phyloP scores from a whole-genome alignment of 1,284 basidiomycete genomes.

The Ganoderma lucidum region DNA sequence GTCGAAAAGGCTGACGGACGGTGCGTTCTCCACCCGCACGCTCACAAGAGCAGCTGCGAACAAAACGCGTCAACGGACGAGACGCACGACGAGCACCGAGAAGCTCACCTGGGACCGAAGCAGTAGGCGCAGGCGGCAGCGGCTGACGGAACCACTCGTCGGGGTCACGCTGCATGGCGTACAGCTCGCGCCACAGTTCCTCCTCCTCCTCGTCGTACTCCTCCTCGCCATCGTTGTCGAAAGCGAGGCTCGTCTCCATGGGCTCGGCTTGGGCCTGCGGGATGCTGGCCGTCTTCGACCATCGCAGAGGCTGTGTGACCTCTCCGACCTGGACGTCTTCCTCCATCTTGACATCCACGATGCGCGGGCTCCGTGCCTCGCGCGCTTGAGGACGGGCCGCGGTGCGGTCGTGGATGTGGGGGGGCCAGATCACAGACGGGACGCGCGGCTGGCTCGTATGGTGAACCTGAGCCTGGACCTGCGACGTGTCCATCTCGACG shows the following conservation, averaged over 20 bases:
- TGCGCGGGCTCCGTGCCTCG: not conserved
- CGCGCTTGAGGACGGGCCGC: not conserved
- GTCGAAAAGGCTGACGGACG: not conserved
- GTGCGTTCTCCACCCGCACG: not conserved
- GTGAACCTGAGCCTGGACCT: not conserved
- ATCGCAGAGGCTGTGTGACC: not conserved
- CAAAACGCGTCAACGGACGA: not conserved
- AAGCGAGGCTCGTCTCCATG: not conserved
- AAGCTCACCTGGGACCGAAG: not conserved
- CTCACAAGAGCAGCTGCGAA: not conserved
- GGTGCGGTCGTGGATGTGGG: not conserved
- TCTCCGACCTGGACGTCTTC: not conserved
- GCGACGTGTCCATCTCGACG: not conserved
- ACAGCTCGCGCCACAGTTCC: not conserved
- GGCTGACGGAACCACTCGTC: not conserved
- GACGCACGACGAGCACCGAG: not conserved
- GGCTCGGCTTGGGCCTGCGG: not conserved
- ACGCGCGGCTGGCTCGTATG: not conserved
- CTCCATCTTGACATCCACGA: not conserved
- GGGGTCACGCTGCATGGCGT: not conserved
- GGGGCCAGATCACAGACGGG: not conserved
- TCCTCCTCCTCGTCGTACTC: not conserved
- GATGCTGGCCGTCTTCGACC: not conserved
- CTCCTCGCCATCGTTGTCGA: not conserved
- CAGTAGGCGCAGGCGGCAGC: not conserved